phyloP scores from a whole-genome alignment of 441 rosid genomes.

The Arabidopsis lyrata region DNA sequence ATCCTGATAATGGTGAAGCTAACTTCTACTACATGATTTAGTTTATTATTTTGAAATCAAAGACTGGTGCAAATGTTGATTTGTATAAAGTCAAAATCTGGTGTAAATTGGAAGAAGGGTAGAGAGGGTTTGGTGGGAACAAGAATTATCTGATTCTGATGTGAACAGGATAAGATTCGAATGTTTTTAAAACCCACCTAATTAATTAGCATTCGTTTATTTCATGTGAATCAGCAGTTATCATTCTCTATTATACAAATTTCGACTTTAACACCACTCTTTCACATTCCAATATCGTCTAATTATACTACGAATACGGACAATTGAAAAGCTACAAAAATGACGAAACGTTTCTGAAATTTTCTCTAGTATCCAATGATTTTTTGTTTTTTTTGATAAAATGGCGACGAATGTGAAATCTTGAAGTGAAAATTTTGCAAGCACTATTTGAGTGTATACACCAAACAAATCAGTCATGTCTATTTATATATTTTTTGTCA shows the following conservation, averaged over 20 bases:
- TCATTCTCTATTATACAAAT: constrained; percentile 1
- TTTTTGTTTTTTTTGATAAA: too few relatives aligned
- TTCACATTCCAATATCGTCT: constrained; percentile 9
- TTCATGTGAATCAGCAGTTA: constrained; percentile 17
- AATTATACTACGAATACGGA: not conserved
- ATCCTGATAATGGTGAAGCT: not conserved
- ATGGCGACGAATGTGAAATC: constrained; percentile 4
- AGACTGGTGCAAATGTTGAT: not conserved
- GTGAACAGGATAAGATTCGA: constrained; percentile 26
- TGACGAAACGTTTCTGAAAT: not conserved
- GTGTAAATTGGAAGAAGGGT: constrained; percentile 20
- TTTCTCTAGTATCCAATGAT: not conserved
- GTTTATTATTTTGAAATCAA: not conserved
- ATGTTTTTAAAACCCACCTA: not conserved
- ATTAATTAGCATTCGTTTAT: not conserved
- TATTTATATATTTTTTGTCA: constrained; percentile 14
- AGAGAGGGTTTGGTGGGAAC: constrained; percentile 4
- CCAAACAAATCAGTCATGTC: constrained; percentile 26
- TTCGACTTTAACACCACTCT: constrained; percentile 29
- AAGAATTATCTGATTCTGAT: not conserved
- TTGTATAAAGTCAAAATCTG: not conserved
- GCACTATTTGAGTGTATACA: constrained; percentile 21
- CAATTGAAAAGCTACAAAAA: not conserved
- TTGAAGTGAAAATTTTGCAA: constrained; percentile 18
- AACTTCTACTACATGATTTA: too few relatives aligned